Evolutionary conservation across 257 asterid genomes (phyloP).

Genomic region (Ligustrum vulgare): DNA sequence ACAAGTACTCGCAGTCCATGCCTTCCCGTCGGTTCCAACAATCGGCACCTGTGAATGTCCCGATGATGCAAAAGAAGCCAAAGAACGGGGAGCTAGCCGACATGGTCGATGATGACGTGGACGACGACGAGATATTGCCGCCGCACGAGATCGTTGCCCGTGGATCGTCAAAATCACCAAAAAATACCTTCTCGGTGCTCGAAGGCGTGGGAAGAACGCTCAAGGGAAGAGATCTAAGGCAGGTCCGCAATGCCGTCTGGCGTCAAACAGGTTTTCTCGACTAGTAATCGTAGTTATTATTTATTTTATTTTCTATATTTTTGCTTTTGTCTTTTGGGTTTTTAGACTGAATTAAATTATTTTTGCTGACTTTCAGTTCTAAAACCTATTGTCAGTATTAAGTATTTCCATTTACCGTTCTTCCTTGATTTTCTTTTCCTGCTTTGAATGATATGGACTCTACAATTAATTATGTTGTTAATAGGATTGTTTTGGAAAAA

Average conservation of each 20-base stretch:
- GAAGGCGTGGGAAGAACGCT: constrained; percentile 89
- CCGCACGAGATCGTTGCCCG: constrained; percentile 86
- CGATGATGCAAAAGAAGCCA: constrained; percentile 53
- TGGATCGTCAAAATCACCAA: constrained; percentile 48
- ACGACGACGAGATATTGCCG: constrained; percentile 78
- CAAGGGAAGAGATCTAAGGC: constrained; percentile 90
- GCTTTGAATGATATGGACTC: neutral
- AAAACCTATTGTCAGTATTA: neutral
- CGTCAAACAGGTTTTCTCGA: constrained; percentile 85
- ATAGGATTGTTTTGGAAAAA: too few species aligned
- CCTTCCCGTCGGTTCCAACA: constrained; percentile 61
- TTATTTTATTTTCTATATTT: neutral
- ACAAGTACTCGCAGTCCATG: constrained; percentile 50
- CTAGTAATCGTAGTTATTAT: constrained; percentile 9
- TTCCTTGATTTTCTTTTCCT: neutral
- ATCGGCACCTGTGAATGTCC: constrained; percentile 76
- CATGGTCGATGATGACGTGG: constrained; percentile 41
- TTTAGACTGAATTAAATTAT: constrained; percentile 14
- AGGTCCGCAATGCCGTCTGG: constrained; percentile 86
- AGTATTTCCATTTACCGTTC: neutral
- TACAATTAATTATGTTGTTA: neutral
- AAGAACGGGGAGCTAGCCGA: constrained; percentile 32
- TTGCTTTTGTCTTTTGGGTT: neutral
- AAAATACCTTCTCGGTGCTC: constrained; percentile 65
- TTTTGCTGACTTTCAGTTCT: neutral